Evolutionary conservation across 352 stramenopile species (phyloP), one percentile per base, ranked within the genome.

Genomic region (Pythium pyrilobum): DNA sequence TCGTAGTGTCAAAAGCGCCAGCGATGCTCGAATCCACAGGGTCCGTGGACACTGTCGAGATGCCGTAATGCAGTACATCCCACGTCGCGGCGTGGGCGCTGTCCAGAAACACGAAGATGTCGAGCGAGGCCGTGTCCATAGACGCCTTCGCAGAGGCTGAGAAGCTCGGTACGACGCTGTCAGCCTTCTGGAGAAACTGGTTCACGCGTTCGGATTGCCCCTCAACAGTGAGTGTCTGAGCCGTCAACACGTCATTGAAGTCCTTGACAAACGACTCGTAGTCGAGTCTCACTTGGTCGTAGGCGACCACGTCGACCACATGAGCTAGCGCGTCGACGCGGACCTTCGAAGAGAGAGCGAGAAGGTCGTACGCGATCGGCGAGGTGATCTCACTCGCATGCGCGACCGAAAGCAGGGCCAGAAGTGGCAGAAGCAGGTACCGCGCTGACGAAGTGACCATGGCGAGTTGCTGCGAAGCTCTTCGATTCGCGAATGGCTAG

Each of bases 71-170:
- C 15, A 59, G 12, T 5, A 59, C 41, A 18, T 59, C 41, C 41
- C 42, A 59, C 16, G 40, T 45, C 13, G 52, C 52, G 4, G 40
- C 24, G n/a, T 59, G 31, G 29, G 32, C 23, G 21, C 15, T 23
- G 23, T 10, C 11, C n/a, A 38, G 52, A 16, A 59, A 59, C 20
- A 29, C 28, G 33, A 59, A 59, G 12, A 59, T 52, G 41, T 59
- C 52, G 23, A 59, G 28, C 7, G 23, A 15, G 11, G 40, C 28
- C 0, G 8, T 9, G 13, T 1, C 41, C 11, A 59, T 51, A 4
- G 16, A 24, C 5, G 15, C 40, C 2, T 51, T n/a, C n/a, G 39
- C 36, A 4, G 37, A 32, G 1, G 10, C 21, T 4, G 36, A 47
- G 21, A 55, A 54, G 8, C 31, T 18, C 7, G 46, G 46, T n/a